phyloP scores from a whole-genome alignment of 2,329 filamentous ascomycete species.

The Niveomyces coronatus region DNA sequence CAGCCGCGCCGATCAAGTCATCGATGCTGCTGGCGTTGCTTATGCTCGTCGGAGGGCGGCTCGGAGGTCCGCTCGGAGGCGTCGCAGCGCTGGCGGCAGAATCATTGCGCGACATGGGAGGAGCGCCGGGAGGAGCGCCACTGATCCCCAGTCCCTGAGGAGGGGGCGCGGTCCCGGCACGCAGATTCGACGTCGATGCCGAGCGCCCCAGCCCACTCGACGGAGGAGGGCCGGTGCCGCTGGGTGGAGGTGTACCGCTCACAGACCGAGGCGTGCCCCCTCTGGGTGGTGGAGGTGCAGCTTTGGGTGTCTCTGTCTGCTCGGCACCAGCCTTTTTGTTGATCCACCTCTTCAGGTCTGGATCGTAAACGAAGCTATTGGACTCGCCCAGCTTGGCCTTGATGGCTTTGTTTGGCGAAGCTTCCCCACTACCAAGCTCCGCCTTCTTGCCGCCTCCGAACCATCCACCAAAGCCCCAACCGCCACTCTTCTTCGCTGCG shows the following conservation, averaged over 20 bases:
- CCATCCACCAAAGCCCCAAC: conserved; percentile 77
- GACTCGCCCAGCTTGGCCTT: conserved; percentile 90
- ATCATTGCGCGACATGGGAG: conserved; percentile 36
- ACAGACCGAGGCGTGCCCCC: conserved; percentile 43
- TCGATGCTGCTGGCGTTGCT: conserved; percentile 93
- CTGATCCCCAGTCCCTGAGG: conserved; percentile 25
- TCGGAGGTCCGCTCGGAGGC: conserved; percentile 43
- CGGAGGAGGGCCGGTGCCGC: conserved; percentile 23
- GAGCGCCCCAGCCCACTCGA: conserved; percentile 14
- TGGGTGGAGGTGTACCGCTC: conserved; percentile 42
- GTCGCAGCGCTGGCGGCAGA: conserved; percentile 34
- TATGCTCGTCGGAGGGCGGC: conserved; percentile 67
- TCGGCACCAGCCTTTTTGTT: conserved; percentile 82
- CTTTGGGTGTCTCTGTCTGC: conserved; percentile 45
- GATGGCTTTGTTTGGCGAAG: conserved; percentile 56
- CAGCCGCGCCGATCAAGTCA: conserved; percentile 71
- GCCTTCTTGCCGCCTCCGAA: conserved; percentile 59
- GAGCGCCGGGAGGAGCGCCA: conserved; percentile 22
- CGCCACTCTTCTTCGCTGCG: conserved; percentile 43
- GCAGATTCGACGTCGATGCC: conserved; percentile 19
- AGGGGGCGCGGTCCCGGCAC: conserved; percentile 21
- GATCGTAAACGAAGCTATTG: conserved; percentile 87
- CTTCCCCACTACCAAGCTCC: conserved; percentile 21
- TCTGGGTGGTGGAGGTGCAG: conserved; percentile 72
- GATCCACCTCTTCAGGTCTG: conserved; percentile 94